Evolutionary conservation across 2,329 filamentous ascomycete species (phyloP).

Genomic region (Ceratocystiopsis minuta): DNA sequence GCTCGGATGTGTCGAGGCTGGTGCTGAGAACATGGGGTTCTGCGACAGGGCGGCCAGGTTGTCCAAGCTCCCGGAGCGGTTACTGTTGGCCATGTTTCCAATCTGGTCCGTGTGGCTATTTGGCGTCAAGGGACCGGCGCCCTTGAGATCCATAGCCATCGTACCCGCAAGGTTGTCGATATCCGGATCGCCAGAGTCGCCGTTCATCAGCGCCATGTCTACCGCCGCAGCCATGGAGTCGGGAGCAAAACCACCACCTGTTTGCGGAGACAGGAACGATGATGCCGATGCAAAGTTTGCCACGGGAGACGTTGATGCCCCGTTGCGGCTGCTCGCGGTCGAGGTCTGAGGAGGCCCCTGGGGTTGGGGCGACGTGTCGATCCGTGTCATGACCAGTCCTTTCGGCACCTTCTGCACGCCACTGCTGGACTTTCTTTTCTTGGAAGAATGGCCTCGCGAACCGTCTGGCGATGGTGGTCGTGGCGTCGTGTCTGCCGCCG

Average conservation of each 20-base stretch:
- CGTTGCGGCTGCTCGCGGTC: slow-evolving; percentile 5
- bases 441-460: slow-evolving; percentile 46
- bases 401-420: slow-evolving; percentile 49
- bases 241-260: slow-evolving; percentile 9
- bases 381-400: slow-evolving; percentile 62
- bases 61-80: slow-evolving; percentile 46
- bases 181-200: slow-evolving; percentile 8
- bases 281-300: slow-evolving; percentile 35
- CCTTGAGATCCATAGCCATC: slow-evolving; percentile 6
- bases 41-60: slow-evolving; percentile 39
- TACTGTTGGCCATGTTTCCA: slow-evolving; percentile 32
- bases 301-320: slow-evolving; percentile 20
- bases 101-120: slow-evolving; percentile 44
- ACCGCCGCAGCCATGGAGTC: slow-evolving; percentile 9
- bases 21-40: slow-evolving; percentile 43
- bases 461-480: slow-evolving; percentile 55
- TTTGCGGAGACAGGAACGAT: slow-evolving; percentile 21
- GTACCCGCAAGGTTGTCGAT: slow-evolving; percentile 10
- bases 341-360: too few species aligned
- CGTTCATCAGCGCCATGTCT: slow-evolving; percentile 9
- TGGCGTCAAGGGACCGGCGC: slow-evolving; percentile 42
- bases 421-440: slow-evolving; percentile 64
- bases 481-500: slow-evolving; percentile 40
- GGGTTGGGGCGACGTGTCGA: slow-evolving; percentile 39
- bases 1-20: slow-evolving; percentile 55